These are phyloP conservation scores for Globisporangium spiculum DNA, from an alignment of 352 stramenopile species.

Conservation along the genomic window DNA sequence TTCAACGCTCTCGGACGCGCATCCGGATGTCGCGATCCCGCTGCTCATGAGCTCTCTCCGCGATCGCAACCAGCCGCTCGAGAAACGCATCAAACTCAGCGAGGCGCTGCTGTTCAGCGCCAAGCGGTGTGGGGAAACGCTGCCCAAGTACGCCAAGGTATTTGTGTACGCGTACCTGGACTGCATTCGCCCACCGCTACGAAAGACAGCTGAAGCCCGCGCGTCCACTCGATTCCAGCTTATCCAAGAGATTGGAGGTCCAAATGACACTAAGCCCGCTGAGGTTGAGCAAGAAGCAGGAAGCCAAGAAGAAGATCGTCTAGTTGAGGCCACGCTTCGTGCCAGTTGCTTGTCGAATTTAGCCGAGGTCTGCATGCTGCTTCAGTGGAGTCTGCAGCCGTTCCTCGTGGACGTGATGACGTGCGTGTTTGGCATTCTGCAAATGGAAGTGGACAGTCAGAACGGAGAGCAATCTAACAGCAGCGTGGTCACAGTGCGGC, in stretches of 20 bases:
- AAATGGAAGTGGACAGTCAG: slow-evolving; percentile 44
- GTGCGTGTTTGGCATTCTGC: slow-evolving; percentile 76
- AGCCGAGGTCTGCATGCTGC: slow-evolving; percentile 71
- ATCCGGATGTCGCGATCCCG: slow-evolving; percentile 65
- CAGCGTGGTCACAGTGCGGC: slow-evolving; percentile 57
- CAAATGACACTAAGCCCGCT: neutral
- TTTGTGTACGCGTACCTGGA: slow-evolving; percentile 83
- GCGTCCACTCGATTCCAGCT: slow-evolving; percentile 35
- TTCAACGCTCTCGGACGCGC: slow-evolving; percentile 51
- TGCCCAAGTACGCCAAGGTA: slow-evolving; percentile 64
- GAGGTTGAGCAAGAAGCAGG: slow-evolving; percentile 1
- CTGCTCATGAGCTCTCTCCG: slow-evolving; percentile 49
- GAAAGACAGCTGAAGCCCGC: neutral
- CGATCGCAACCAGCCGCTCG: slow-evolving; percentile 44
- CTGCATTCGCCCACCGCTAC: slow-evolving; percentile 52
- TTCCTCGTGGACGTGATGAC: slow-evolving; percentile 76
- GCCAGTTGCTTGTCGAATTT: slow-evolving; percentile 87
- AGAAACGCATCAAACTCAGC: slow-evolving; percentile 81
- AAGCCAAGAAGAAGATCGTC: slow-evolving; percentile 15
- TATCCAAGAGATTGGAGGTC: slow-evolving; percentile 46
- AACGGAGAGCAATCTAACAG: neutral
- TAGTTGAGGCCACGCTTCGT: slow-evolving; percentile 61
- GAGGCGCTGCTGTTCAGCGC: slow-evolving; percentile 80
- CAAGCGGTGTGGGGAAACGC: slow-evolving; percentile 67
- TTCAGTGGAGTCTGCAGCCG: slow-evolving; percentile 70